phyloP scores from a whole-genome alignment of 1,284 basidiomycete species.

The Rhodotorula sp. region DNA sequence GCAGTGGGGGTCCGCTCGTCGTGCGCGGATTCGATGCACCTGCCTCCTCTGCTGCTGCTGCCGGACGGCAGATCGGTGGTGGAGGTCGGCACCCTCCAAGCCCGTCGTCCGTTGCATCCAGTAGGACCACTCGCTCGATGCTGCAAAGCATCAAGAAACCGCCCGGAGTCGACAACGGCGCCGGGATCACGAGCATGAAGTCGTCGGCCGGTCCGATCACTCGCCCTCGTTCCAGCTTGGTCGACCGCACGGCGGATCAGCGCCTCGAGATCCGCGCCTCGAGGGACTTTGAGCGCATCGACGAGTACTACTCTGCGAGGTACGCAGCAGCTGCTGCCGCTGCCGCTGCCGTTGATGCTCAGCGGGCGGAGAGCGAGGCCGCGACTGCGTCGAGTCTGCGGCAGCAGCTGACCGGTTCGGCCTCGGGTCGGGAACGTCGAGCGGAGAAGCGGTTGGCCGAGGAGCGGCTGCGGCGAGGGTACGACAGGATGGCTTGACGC shows the following conservation, averaged over 20 bases:
- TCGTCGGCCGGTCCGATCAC: background rate
- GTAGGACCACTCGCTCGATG: background rate
- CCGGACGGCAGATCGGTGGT: too few species aligned
- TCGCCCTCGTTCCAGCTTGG: constrained; percentile 5
- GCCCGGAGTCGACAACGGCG: background rate
- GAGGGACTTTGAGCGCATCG: constrained; percentile 21
- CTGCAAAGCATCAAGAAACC: too few species aligned
- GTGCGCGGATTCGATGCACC: constrained; percentile 8
- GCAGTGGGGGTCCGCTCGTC: background rate
- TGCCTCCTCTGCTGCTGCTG: background rate
- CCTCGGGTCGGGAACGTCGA: constrained; percentile 1
- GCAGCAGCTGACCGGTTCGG: background rate
- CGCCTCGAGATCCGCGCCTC: constrained; percentile 17
- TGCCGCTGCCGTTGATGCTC: too few species aligned
- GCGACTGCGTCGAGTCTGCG: background rate
- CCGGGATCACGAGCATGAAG: background rate
- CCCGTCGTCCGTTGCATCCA: background rate
- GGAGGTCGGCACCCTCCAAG: background rate
- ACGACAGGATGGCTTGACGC: constrained; percentile 2
- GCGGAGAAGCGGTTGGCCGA: constrained; percentile 11
- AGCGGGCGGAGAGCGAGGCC: background rate
- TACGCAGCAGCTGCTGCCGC: background rate
- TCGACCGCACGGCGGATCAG: constrained; percentile 8
- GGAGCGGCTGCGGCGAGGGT: constrained; percentile 21
- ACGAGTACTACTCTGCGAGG: constrained; percentile 12